Evolutionary conservation across 83 land plant genomes (phyloP).

Genomic region (Thuja plicata): DNA sequence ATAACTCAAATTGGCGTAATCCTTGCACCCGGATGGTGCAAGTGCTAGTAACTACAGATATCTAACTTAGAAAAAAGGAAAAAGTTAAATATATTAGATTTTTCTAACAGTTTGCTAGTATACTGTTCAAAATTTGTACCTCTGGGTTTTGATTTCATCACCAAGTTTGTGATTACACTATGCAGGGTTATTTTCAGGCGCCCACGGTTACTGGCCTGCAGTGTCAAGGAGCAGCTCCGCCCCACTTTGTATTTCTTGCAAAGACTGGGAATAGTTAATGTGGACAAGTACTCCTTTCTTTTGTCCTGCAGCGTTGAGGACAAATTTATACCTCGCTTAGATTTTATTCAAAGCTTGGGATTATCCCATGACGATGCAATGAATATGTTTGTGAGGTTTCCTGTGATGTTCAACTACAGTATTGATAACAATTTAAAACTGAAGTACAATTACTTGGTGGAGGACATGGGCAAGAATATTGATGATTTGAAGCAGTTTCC

Average conservation of each 20-base stretch:
- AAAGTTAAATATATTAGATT: neutral
- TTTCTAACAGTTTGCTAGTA: neutral
- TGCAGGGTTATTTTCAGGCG: slow-evolving; percentile 34
- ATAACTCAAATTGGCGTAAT: no score
- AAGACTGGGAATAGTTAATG: slow-evolving; percentile 25
- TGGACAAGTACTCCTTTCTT: slow-evolving; percentile 27
- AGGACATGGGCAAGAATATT: slow-evolving; percentile 30
- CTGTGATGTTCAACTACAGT: slow-evolving; percentile 49
- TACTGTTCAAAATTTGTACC: neutral
- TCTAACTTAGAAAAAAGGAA: neutral
- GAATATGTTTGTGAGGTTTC: slow-evolving; percentile 28
- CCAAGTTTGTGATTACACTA: neutral
- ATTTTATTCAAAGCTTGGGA: slow-evolving; percentile 33
- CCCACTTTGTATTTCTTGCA: slow-evolving; percentile 40
- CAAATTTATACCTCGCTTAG: slow-evolving; percentile 29
- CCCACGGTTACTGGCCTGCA: slow-evolving; percentile 25
- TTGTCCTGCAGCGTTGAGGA: slow-evolving; percentile 34
- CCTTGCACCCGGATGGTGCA: no score
- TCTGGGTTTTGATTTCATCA: neutral
- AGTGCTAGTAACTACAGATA: neutral
- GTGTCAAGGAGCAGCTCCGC: slow-evolving; percentile 28
- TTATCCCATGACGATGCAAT: slow-evolving; percentile 26
- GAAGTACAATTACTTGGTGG: slow-evolving; percentile 35
- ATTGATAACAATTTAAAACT: slow-evolving; percentile 31
- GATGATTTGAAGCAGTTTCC: slow-evolving; percentile 46